Evolutionary conservation across 108 stramenopile species (phyloP), one percentile per base, ranked within the genome.

Genomic region (Cyclostephanos tholiformis): DNA sequence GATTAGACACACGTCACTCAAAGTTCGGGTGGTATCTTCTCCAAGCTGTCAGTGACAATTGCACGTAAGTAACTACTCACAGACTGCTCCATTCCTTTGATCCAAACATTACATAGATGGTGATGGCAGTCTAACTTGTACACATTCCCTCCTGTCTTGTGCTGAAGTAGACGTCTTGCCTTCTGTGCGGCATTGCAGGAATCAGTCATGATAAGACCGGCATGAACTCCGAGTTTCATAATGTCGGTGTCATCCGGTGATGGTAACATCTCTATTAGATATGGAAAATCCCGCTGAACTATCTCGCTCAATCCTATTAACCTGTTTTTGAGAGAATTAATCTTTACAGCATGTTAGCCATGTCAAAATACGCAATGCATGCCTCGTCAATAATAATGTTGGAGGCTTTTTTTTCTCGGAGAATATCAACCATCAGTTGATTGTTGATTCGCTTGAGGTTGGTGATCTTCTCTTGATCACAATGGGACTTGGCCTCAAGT

Each of bases 181-280:
- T 63, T 63, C 26, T 38, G 63, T 22, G 63, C 63, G 44, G 63
- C 25, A 27, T 63, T 63, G 63, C 63, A 63, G 22, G 63, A 39
- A 63, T 63, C 63, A 19, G 63, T 48, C 39, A 25, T 63, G 39
- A 63, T 46, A 46, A 46, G 13, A 12, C 44, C 44, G 22, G 39
- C 39, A 63, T 38, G 32, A 55, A 4, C 53, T 27, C 26, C 12
- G 25, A 55, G 53, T 27, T 55, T 55, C 23, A 8, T 55, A 27
- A 55, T 55, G 53, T 55, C 53, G 22, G 26, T 55, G 23, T 41
- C 27, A 25, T 41, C 48, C 14, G 27, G 23, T 39, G 23, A 22
- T 38, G 63, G 63, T 10, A 63, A 10, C 32, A 48, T 22, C 39
- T 23, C 23, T 23, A 48, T 22, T 41, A 48, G 14, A 38, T 41